These are phyloP conservation scores for Cadophora sp. DNA, from an alignment of 2,329 filamentous ascomycete genomes.

Conservation along the genomic window DNA sequence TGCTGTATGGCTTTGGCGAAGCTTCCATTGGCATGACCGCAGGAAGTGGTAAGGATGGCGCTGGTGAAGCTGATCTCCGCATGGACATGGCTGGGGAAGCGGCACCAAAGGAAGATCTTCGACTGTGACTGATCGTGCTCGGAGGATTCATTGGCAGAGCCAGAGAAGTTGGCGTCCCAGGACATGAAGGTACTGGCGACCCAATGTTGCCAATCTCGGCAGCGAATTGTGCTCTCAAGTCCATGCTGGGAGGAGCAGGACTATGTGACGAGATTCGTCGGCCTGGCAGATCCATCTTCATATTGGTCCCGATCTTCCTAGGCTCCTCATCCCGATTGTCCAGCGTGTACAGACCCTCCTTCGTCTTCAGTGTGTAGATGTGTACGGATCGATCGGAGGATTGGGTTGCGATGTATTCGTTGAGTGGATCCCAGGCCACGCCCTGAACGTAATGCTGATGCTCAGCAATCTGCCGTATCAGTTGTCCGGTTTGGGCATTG, in stretches of 20 bases:
- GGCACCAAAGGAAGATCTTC: conserved; percentile 90
- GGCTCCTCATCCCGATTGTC: conserved; percentile 65
- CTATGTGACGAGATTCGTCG: conserved; percentile 90
- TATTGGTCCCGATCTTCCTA: conserved; percentile 78
- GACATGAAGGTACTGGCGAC: conserved; percentile 88
- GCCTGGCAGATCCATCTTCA: conserved; percentile 87
- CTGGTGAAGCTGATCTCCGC: conserved; percentile 88
- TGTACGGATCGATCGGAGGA: conserved; percentile 98
- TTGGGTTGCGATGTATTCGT: conserved; percentile 97
- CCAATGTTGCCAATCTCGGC: conserved; percentile 68
- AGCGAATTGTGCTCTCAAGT: conserved; percentile 62
- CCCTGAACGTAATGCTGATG: conserved; percentile 99
- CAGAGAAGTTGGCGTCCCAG: conserved; percentile 89
- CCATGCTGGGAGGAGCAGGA: conserved; percentile 86
- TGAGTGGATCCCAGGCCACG: conserved; percentile 96
- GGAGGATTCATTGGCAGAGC: conserved; percentile 96
- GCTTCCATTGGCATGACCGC: conserved; percentile 94
- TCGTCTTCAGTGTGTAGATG: conserved; percentile 94
- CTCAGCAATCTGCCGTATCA: conserved; percentile 93
- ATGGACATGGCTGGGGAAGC: conserved; percentile 67
- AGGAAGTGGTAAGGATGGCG: conserved; percentile 90
- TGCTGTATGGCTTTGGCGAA: conserved; percentile 73
- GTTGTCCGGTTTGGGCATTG: conserved; percentile 82
- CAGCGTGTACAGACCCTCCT: conserved; percentile 93
- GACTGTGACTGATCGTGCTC: conserved; percentile 84